A percentile compares a stretch with the other conserved stretches of the same genome.
These are phyloP conservation scores for Gomphus sp. DNA, from an alignment of 1,284 basidiomycete genomes.

Conservation along the genomic window DNA sequence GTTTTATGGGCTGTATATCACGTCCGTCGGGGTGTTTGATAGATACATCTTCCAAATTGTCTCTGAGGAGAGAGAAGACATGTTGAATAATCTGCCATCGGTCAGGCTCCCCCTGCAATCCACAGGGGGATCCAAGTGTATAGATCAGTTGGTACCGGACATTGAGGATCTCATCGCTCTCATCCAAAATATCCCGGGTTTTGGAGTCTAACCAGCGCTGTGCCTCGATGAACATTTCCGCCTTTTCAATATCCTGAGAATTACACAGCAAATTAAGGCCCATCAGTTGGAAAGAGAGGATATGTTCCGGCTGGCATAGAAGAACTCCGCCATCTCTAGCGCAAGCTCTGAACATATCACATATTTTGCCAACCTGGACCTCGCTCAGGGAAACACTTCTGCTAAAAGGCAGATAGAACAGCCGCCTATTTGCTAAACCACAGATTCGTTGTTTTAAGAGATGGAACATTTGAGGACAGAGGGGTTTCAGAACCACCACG, in stretches of 20 bases:
- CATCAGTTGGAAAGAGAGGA: conserved; percentile 41
- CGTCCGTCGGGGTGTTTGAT: conserved; percentile 13
- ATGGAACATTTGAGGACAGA: conserved; percentile 38
- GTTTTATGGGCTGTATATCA: conserved; percentile 8
- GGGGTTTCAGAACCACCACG: conserved; percentile 36
- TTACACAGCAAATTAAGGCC: conserved; percentile 16
- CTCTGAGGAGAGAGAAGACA: conserved; percentile 23
- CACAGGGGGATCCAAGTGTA: conserved; percentile 20
- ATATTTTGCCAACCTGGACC: conserved; percentile 14
- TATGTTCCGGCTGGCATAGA: conserved; percentile 42
- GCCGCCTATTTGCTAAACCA: conserved; percentile 34
- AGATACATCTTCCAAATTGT: conserved; percentile 12
- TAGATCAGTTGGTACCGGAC: conserved; percentile 42
- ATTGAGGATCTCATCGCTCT: conserved; percentile 44
- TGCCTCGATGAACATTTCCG: conserved; percentile 16
- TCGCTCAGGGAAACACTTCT: conserved; percentile 24
- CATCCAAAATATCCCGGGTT: conserved; percentile 39
- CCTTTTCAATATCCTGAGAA: conserved; percentile 17
- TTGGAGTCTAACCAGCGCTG: conserved; percentile 27
- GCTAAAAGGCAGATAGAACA: conserved; percentile 42
- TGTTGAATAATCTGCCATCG: conserved; percentile 38
- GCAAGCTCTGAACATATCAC: conserved; percentile 34
- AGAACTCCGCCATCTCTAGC: conserved; percentile 31
- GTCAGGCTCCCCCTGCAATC: conserved; percentile 33
- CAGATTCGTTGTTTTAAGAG: conserved; percentile 33